A percentile compares a stretch with the other conserved stretches of the same genome.
Evolutionary conservation across 2,329 filamentous ascomycete genomes (phyloP).

Genomic region (Aciculosporium take): DNA sequence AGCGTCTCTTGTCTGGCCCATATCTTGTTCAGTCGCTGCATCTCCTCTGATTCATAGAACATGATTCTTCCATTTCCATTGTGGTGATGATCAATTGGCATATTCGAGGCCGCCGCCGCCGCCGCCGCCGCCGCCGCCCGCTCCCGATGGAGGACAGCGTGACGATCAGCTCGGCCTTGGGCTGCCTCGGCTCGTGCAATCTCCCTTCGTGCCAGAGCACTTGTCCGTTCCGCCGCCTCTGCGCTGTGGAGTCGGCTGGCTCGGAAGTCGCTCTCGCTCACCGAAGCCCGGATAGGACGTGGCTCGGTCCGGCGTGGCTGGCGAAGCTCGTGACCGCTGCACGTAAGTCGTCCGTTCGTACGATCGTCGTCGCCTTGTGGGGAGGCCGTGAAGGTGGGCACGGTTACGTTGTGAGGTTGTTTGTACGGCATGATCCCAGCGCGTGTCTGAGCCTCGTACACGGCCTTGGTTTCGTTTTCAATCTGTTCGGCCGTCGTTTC

Average conservation of each 20-base stretch:
- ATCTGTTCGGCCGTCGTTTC: constrained; percentile 33
- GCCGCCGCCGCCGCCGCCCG: constrained; percentile 18
- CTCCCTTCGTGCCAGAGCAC: constrained; percentile 35
- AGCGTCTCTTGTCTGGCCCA: constrained; percentile 40
- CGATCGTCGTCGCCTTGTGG: constrained; percentile 9
- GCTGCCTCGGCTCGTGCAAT: constrained; percentile 36
- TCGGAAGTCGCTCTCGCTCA: constrained; percentile 11
- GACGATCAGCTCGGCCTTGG: constrained; percentile 36
- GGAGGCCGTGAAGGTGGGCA: constrained; percentile 12
- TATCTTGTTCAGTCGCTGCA: constrained; percentile 39
- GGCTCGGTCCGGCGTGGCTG: constrained; percentile 28
- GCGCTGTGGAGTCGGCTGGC: constrained; percentile 13
- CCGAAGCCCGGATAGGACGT: constrained; percentile 15
- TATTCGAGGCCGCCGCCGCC: constrained; percentile 11
- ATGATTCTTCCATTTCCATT: constrained; percentile 15
- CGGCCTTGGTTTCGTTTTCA: constrained; percentile 37
- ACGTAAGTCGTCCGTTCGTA: constrained; percentile 9
- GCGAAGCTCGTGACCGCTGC: constrained; percentile 25
- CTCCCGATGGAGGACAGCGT: constrained; percentile 28
- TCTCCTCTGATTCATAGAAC: constrained; percentile 33
- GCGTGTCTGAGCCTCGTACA: constrained; percentile 34
- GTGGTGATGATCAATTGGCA: constrained; percentile 8
- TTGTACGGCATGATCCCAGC: constrained; percentile 19
- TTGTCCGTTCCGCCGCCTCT: constrained; percentile 31
- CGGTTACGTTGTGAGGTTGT: constrained; percentile 8